A percentile compares a stretch with the other conserved stretches of the same genome.
Evolutionary conservation across 208 protist genomes (phyloP).

Genomic region (Leishmania gerbilli): DNA sequence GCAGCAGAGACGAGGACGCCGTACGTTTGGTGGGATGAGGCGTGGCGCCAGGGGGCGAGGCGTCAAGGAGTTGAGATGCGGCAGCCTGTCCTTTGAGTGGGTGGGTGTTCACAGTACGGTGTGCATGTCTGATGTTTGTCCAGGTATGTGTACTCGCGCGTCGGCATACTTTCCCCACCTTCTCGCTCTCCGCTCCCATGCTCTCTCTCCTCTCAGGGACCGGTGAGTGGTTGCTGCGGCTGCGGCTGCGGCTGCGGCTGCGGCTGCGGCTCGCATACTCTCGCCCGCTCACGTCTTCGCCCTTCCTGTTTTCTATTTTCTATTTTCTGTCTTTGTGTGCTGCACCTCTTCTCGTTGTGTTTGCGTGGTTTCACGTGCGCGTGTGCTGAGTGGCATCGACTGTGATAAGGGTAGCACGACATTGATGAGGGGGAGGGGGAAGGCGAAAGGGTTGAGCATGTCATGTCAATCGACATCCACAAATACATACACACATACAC

Average conservation of each 20-base stretch:
- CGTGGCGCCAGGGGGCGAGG: neutral
- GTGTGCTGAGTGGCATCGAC: neutral
- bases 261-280: neutral
- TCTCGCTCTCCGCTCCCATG: neutral
- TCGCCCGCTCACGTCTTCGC: neutral
- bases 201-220: slow-evolving; percentile 8
- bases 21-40: neutral
- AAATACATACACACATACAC: neutral
- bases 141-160: slow-evolving; percentile 5
- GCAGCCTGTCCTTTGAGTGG: neutral
- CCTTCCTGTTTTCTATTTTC: neutral
- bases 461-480: neutral
- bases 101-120: slow-evolving; percentile 2
- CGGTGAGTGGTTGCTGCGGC: neutral
- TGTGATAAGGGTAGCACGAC: neutral
- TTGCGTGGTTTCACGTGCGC: neutral
- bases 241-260: too few species aligned
- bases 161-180: slow-evolving; percentile 2
- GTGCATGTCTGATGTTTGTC: neutral
- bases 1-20: neutral
- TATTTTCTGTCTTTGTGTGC: neutral
- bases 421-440: neutral
- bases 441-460: neutral
- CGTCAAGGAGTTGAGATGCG: neutral
- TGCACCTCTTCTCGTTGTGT: neutral